These are phyloP conservation scores for Fusarium chuoi DNA, from an alignment of 2,329 filamentous ascomycete genomes.

Conservation along the genomic window DNA sequence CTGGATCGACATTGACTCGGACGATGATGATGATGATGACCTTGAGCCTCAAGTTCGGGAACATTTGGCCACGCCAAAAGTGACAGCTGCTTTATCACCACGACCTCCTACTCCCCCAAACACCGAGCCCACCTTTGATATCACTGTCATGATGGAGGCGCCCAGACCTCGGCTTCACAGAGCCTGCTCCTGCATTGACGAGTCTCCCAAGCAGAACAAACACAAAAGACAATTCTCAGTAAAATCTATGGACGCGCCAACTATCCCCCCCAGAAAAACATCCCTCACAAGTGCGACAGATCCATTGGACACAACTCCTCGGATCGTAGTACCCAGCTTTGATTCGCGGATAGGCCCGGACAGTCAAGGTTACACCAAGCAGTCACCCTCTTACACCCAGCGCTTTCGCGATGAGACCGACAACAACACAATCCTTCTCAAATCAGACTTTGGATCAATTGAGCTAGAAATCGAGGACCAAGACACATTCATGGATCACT, in stretches of 20 bases:
- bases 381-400: constrained; percentile 12
- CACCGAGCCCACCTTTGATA: constrained; percentile 31
- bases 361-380: constrained; percentile 16
- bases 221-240: constrained; percentile 24
- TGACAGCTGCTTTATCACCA: constrained; percentile 42
- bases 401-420: constrained; percentile 34
- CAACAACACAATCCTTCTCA: constrained; percentile 30
- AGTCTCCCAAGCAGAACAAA: neutral
- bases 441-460: constrained; percentile 35
- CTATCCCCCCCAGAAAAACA: constrained; percentile 35
- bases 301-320: constrained; percentile 4
- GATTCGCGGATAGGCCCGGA: constrained; percentile 9
- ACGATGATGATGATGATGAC: constrained; percentile 36
- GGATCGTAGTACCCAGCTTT: constrained; percentile 22
- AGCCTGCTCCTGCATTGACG: constrained; percentile 7
- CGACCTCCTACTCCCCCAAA: constrained; percentile 46
- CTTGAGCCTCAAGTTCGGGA: constrained; percentile 30
- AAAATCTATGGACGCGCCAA: constrained; percentile 34
- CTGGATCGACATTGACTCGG: constrained; percentile 53
- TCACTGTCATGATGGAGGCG: constrained; percentile 31
- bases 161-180: constrained; percentile 2
- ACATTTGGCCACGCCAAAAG: constrained; percentile 11
- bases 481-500: constrained; percentile 23
- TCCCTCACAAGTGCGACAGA: constrained; percentile 31
- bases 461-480: constrained; percentile 37